A percentile compares a stretch with the other conserved stretches of the same genome.
These are phyloP conservation scores for Chrysoporthe deuterocubensis DNA, from an alignment of 2,329 filamentous ascomycete genomes.

Conservation along the genomic window DNA sequence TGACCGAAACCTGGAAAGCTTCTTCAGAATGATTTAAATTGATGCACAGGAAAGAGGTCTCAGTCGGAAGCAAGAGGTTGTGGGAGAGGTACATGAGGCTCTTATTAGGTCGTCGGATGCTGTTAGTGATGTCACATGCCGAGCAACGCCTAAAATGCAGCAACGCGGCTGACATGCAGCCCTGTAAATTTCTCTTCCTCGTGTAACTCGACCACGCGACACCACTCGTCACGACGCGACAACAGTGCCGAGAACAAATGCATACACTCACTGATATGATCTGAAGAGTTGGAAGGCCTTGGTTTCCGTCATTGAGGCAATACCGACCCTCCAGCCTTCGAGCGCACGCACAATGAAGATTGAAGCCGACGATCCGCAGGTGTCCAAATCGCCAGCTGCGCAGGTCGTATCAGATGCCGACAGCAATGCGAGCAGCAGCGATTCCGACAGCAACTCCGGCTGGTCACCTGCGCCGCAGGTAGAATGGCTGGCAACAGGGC, in stretches of 20 bases:
- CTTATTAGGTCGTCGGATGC: background rate
- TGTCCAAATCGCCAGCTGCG: constrained; percentile 18
- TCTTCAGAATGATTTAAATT: too few species aligned
- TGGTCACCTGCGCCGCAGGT: constrained; percentile 41
- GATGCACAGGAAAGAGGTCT: background rate
- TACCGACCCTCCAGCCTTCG: background rate
- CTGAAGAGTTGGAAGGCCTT: background rate
- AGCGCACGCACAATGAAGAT: constrained; percentile 32
- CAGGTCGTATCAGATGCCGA: constrained; percentile 43
- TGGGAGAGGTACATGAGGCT: too few species aligned
- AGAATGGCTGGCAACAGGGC: constrained; percentile 74
- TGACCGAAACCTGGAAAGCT: too few species aligned
- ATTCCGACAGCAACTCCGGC: constrained; percentile 37
- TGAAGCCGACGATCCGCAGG: constrained; percentile 31
- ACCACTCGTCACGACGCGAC: background rate
- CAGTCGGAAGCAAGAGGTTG: background rate
- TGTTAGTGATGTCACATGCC: constrained; percentile 29
- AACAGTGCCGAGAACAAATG: background rate
- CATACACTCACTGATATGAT: background rate
- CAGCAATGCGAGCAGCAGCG: constrained; percentile 43
- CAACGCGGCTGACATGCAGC: background rate
- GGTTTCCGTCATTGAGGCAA: background rate
- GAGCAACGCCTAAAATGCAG: background rate
- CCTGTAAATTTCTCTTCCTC: constrained; percentile 14
- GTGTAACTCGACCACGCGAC: constrained; percentile 5